Conservation (phyloP, 306 rosid species). For the Cicer chorassanicum region DNA sequence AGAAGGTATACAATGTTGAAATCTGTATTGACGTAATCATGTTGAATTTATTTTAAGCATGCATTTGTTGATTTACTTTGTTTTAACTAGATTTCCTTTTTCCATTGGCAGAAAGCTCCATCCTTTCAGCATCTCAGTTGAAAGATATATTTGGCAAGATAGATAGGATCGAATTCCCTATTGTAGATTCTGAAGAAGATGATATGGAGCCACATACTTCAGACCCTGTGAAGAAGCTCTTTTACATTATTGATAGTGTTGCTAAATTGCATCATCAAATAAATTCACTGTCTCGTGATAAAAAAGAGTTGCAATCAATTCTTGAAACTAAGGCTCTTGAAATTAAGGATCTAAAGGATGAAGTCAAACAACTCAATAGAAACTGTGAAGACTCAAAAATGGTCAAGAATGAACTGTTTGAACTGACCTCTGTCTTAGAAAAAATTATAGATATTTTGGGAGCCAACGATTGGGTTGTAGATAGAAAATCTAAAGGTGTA, state of each 20-base stretch:
- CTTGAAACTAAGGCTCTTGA: slow-evolving; percentile 59
- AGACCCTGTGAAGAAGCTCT: slow-evolving; percentile 69
- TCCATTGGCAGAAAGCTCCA: slow-evolving; percentile 61
- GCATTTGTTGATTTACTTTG: slow-evolving; percentile 41
- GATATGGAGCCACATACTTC: slow-evolving; percentile 54
- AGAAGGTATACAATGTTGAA: slow-evolving; percentile 63
- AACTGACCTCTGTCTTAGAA: slow-evolving; percentile 58
- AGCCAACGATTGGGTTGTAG: slow-evolving; percentile 58
- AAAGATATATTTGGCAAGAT: slow-evolving; percentile 67
- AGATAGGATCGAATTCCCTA: slow-evolving; percentile 53
- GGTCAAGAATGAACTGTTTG: slow-evolving; percentile 69
- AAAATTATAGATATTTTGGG: slow-evolving; percentile 63
- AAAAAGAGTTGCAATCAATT: slow-evolving; percentile 66
- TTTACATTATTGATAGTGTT: slow-evolving; percentile 62
- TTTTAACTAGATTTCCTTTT: slow-evolving; percentile 48
- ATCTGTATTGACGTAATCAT: slow-evolving; percentile 34
- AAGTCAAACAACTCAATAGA: slow-evolving; percentile 53
- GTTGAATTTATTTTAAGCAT: slow-evolving; percentile 39
- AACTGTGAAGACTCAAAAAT: slow-evolving; percentile 62
- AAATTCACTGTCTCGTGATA: slow-evolving; percentile 60
- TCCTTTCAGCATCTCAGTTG: slow-evolving; percentile 71
- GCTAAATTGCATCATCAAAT: slow-evolving; percentile 58
- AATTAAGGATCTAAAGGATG: slow-evolving; percentile 69
- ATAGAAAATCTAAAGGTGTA: slow-evolving; percentile 56
- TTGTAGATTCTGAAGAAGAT: slow-evolving; percentile 55